Conservation (phyloP, 805 yeast genomes). For the Pichia rugopelliculosa region DNA sequence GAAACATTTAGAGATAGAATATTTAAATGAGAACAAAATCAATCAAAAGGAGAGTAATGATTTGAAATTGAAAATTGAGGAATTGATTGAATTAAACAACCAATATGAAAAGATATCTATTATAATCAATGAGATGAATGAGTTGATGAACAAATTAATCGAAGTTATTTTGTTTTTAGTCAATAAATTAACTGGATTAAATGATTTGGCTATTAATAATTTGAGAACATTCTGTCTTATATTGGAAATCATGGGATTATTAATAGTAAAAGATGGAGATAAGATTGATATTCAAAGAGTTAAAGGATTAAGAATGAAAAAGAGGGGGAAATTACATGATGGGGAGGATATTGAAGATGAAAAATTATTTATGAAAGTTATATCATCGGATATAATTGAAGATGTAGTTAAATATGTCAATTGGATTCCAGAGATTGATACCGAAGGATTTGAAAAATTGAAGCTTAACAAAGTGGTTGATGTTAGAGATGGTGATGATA, state of each 20-base stretch:
- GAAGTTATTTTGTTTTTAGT: slow-evolving; percentile 20
- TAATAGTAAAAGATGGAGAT: slow-evolving; percentile 39
- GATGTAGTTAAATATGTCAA: background rate
- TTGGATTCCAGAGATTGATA: background rate
- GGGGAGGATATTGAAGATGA: background rate
- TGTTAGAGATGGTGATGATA: background rate
- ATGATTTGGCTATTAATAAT: slow-evolving; percentile 30
- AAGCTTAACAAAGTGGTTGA: slow-evolving; percentile 8
- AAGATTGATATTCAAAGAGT: slow-evolving; percentile 59
- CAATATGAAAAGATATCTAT: slow-evolving; percentile 21
- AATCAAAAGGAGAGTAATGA: slow-evolving; percentile 44
- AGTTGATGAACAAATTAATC: slow-evolving; percentile 16
- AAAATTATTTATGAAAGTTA: slow-evolving; percentile 15
- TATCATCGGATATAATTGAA: background rate
- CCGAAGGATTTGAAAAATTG: slow-evolving; percentile 2
- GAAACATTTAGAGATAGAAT: slow-evolving; percentile 57
- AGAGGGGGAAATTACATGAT: slow-evolving; percentile 17
- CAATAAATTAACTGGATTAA: slow-evolving; percentile 36
- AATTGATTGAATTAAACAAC: slow-evolving; percentile 37
- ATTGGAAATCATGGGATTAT: slow-evolving; percentile 70
- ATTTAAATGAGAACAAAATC: slow-evolving; percentile 42
- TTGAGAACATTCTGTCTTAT: slow-evolving; percentile 47
- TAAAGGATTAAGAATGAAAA: slow-evolving; percentile 59
- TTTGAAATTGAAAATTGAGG: slow-evolving; percentile 38
- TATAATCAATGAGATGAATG: slow-evolving; percentile 20